These are phyloP conservation scores for Biscutella laevigata DNA, from an alignment of 441 rosid genomes.

Conservation along the genomic window DNA sequence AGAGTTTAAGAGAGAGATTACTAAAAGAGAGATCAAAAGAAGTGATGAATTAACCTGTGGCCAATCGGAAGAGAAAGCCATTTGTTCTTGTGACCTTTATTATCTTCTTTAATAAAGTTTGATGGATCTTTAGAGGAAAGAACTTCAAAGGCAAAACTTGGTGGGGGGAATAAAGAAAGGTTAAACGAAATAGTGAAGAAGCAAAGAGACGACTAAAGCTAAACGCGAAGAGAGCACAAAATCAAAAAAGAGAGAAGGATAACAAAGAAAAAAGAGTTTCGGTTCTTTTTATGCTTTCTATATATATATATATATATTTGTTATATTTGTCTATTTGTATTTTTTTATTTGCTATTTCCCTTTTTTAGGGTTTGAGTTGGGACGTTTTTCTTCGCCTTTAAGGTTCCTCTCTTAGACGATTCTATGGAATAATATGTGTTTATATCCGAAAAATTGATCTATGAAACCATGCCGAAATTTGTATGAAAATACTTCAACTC, in stretches of 20 bases:
- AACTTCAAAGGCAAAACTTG: slow-evolving; percentile 18
- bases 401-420: slow-evolving; percentile 16
- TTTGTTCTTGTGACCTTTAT: slow-evolving; percentile 24
- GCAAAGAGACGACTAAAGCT: slow-evolving; percentile 21
- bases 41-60: slow-evolving; percentile 31
- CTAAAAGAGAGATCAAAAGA: slow-evolving; percentile 12
- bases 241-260: slow-evolving; percentile 24
- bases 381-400: slow-evolving; percentile 28
- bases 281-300: slow-evolving; percentile 20
- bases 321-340: too few species aligned
- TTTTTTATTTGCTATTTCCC: slow-evolving; percentile 17
- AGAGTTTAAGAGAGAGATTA: slow-evolving; percentile 21
- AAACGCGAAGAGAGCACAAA: slow-evolving; percentile 22
- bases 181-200: slow-evolving; percentile 16
- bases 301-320: neutral
- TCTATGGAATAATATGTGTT: slow-evolving; percentile 15
- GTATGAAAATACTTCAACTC: too few species aligned
- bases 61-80: slow-evolving; percentile 28
- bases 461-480: neutral
- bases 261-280: slow-evolving; percentile 22
- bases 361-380: slow-evolving; percentile 29
- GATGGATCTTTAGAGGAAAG: slow-evolving; percentile 25
- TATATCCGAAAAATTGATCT: slow-evolving; percentile 4
- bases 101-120: slow-evolving; percentile 30
- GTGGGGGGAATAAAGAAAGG: slow-evolving; percentile 22